Evolutionary conservation across 2,329 filamentous ascomycete species (phyloP).

Genomic region (Zalaria sp.): DNA sequence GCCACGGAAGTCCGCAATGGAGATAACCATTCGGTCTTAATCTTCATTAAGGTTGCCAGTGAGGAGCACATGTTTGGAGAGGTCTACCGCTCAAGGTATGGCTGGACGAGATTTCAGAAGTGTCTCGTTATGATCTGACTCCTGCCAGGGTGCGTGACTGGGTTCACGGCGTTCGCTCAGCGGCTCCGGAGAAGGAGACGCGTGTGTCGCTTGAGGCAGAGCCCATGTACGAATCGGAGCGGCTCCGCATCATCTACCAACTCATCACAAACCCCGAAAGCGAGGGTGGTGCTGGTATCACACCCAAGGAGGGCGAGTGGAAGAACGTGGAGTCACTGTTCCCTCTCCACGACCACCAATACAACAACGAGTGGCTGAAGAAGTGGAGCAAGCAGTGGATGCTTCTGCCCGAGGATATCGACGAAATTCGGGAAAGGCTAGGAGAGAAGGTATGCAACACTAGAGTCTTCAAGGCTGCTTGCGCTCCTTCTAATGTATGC

Average conservation of each 20-base stretch:
- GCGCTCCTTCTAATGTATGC: slow-evolving; percentile 8
- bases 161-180: slow-evolving; percentile 73
- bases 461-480: background rate
- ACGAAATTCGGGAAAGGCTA: slow-evolving; percentile 35
- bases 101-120: background rate
- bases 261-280: slow-evolving; percentile 40
- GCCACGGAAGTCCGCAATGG: slow-evolving; percentile 77
- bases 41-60: slow-evolving; percentile 73
- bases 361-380: slow-evolving; percentile 40
- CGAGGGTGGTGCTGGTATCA: slow-evolving; percentile 37
- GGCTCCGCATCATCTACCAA: slow-evolving; percentile 74
- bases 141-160: slow-evolving; percentile 67
- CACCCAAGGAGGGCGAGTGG: slow-evolving; percentile 36
- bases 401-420: slow-evolving; percentile 32
- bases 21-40: slow-evolving; percentile 56
- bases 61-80: slow-evolving; percentile 61
- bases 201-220: slow-evolving; percentile 53
- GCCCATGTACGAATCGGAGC: slow-evolving; percentile 75
- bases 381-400: slow-evolving; percentile 34
- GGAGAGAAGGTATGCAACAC: slow-evolving; percentile 28
- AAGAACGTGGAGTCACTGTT: slow-evolving; percentile 35
- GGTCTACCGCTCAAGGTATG: slow-evolving; percentile 63
- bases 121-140: background rate
- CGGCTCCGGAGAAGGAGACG: slow-evolving; percentile 62
- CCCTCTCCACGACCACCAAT: slow-evolving; percentile 34